These are phyloP conservation scores for Colletotrichum gigasporum DNA, from an alignment of 2,329 filamentous ascomycete species.

Conservation along the genomic window DNA sequence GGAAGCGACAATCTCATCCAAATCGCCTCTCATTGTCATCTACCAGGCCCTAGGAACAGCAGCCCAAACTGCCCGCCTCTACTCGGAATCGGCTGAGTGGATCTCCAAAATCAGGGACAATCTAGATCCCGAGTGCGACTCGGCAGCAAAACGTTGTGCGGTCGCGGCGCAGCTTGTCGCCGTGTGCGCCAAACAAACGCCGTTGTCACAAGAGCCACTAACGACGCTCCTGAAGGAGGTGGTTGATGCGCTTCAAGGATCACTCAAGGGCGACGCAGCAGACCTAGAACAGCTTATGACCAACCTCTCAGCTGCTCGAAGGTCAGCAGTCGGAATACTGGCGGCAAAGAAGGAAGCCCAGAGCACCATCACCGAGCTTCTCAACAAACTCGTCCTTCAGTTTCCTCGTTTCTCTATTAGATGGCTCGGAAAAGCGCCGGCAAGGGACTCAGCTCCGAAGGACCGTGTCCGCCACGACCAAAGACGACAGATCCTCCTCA, in stretches of 20 bases:
- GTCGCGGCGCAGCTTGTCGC: conserved; percentile 65
- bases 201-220: conserved; percentile 44
- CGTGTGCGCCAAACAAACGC: conserved; percentile 58
- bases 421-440: conserved; percentile 69
- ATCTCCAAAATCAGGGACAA: conserved; percentile 54
- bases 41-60: conserved; percentile 63
- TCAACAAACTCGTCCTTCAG: conserved; percentile 66
- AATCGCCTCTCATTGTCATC: conserved; percentile 55
- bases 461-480: conserved; percentile 70
- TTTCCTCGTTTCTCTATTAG: conserved; percentile 68
- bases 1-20: conserved; percentile 46
- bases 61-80: conserved; percentile 54
- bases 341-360: conserved; percentile 11
- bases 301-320: conserved; percentile 64
- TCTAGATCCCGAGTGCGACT: conserved; percentile 51
- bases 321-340: conserved; percentile 61
- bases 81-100: conserved; percentile 66
- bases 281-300: conserved; percentile 71
- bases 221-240: conserved; percentile 58
- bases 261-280: conserved; percentile 65
- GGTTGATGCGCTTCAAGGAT: conserved; percentile 63
- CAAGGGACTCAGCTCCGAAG: conserved; percentile 61
- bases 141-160: conserved; percentile 60
- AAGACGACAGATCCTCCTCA: conserved; percentile 61
- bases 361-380: conserved; percentile 43